phyloP scores from a whole-genome alignment of 2,329 filamentous ascomycete species.

The Rutstroemia sp. region DNA sequence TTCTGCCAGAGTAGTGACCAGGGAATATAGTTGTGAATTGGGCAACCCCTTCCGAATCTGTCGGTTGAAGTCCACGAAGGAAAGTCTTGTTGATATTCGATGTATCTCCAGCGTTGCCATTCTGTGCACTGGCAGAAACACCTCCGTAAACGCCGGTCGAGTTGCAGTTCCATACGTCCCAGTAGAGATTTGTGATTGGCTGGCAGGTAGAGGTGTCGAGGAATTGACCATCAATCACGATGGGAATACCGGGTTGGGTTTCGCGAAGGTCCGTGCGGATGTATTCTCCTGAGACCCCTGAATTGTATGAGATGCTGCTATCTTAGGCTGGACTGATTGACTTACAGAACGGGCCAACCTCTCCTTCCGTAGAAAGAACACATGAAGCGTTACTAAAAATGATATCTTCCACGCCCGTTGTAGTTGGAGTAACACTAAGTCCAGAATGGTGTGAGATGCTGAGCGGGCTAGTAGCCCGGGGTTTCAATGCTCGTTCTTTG shows the following conservation, averaged over 20 bases:
- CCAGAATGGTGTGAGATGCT: neutral
- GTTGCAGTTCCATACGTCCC: constrained; percentile 43
- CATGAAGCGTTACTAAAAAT: neutral
- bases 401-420: neutral
- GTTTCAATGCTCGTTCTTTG: neutral
- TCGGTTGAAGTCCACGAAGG: constrained; percentile 36
- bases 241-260: constrained; percentile 39
- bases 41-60: constrained; percentile 35
- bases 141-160: constrained; percentile 40
- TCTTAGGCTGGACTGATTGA: neutral
- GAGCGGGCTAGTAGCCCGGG: neutral
- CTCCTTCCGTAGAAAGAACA: neutral
- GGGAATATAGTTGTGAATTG: constrained; percentile 38
- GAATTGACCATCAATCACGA: constrained; percentile 45
- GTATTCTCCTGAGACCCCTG: constrained; percentile 20
- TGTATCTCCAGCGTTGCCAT: constrained; percentile 32
- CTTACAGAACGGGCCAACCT: neutral
- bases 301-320: neutral
- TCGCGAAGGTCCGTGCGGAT: constrained; percentile 42
- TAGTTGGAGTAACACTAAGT: neutral
- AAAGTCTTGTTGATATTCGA: constrained; percentile 26
- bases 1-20: constrained; percentile 38
- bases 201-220: constrained; percentile 44
- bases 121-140: constrained; percentile 27
- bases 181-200: constrained; percentile 38